Evolutionary conservation across 371 early-diverging fungal genomes (phyloP).

Genomic region (Rhizomucor miehei): DNA sequence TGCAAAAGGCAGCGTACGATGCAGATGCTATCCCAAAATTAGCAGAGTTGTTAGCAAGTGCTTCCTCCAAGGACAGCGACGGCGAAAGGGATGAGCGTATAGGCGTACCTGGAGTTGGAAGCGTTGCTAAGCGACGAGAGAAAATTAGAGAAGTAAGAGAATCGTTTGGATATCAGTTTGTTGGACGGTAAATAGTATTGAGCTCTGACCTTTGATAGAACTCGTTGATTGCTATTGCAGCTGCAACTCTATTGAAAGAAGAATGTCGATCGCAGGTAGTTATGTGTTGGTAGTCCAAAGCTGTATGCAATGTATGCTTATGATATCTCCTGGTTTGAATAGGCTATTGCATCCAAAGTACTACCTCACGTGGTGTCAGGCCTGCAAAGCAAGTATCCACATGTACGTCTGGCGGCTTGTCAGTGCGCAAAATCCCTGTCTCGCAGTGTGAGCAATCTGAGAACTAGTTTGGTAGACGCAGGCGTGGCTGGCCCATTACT

Average conservation of each 20-base stretch:
- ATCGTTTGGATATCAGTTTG: not conserved
- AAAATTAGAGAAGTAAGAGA: slow-evolving; percentile 62
- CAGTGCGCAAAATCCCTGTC: slow-evolving; percentile 77
- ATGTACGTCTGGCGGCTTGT: slow-evolving; percentile 78
- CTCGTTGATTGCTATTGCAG: slow-evolving; percentile 73
- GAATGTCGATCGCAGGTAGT: slow-evolving; percentile 74
- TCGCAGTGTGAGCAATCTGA: slow-evolving; percentile 74
- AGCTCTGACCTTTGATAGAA: slow-evolving; percentile 44
- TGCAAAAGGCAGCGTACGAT: slow-evolving; percentile 81
- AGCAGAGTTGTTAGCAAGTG: slow-evolving; percentile 54
- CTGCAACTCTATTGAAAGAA: slow-evolving; percentile 72
- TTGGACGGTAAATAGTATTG: not conserved
- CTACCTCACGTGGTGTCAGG: slow-evolving; percentile 72
- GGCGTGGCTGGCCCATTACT: slow-evolving; percentile 73
- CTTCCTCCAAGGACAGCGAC: slow-evolving; percentile 39
- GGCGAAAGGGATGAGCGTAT: slow-evolving; percentile 28
- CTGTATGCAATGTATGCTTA: no score
- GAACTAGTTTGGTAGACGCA: slow-evolving; percentile 83
- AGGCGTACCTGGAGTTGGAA: slow-evolving; percentile 45
- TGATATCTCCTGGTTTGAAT: no score
- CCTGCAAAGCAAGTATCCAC: slow-evolving; percentile 57
- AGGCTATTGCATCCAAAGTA: slow-evolving; percentile 77
- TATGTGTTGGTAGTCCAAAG: no score
- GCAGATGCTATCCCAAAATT: slow-evolving; percentile 73
- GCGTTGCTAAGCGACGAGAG: slow-evolving; percentile 57